Percentiles rank a stretch among this genome's conserved stretches.
phyloP scores from a whole-genome alignment of 177 flowering plant species.

The Tripterygium wilfordii region DNA sequence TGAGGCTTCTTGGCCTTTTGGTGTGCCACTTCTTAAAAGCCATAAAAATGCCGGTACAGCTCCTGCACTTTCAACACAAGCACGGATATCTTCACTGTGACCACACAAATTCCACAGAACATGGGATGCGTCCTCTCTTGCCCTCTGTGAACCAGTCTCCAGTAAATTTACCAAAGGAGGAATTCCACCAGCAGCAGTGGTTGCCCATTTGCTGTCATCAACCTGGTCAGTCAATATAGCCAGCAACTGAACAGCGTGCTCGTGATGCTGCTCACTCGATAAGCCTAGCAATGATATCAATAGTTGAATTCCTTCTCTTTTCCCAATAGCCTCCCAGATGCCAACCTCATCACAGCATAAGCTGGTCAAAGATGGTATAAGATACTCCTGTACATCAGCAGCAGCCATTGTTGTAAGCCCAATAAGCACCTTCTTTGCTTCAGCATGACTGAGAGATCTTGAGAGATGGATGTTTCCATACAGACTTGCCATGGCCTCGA shows the following conservation, averaged over 20 bases:
- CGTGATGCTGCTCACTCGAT: conserved; percentile 91
- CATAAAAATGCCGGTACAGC: conserved; percentile 74
- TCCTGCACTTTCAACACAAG: conserved; percentile 90
- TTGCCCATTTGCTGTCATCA: conserved; percentile 96
- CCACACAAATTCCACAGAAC: conserved; percentile 70
- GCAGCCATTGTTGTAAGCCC: conserved; percentile 75
- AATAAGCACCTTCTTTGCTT: conserved; percentile 68
- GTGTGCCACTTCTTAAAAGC: conserved; percentile 73
- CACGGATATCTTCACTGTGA: conserved; percentile 92
- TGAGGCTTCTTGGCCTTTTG: conserved; percentile 75
- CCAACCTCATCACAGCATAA: conserved; percentile 55
- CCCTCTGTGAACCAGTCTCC: conserved; percentile 76
- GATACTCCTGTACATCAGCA: conserved; percentile 66
- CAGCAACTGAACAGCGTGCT: conserved; percentile 65
- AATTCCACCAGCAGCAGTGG: conserved; percentile 95
- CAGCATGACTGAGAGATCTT: conserved; percentile 52
- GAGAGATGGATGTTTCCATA: conserved; percentile 65
- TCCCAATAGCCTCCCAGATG: conserved; percentile 75
- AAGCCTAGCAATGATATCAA: conserved; percentile 74
- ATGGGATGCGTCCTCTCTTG: conserved; percentile 72
- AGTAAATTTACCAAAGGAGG: conserved; percentile 84
- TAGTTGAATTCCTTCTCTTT: conserved; percentile 84
- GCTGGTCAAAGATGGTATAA: conserved; percentile 58
- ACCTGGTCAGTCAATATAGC: conserved; percentile 73
- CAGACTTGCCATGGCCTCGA: conserved; percentile 85